Conservation (phyloP, 2,329 filamentous ascomycete genomes). For the Fusarium sulawesiense region DNA sequence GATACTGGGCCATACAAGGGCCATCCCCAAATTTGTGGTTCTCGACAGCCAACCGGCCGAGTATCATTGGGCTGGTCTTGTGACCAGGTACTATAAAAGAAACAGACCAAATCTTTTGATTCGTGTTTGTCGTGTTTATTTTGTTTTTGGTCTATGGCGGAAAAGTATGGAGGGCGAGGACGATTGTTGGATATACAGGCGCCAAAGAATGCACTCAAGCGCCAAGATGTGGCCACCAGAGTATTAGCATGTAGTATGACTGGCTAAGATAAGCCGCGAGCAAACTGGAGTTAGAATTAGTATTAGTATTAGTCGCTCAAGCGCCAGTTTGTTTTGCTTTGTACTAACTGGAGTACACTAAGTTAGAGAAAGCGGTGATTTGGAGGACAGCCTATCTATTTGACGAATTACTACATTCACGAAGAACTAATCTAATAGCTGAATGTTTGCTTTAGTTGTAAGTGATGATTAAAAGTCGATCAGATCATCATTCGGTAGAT, state of each 20-base stretch:
- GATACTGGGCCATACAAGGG: constrained; percentile 33
- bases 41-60: constrained; percentile 30
- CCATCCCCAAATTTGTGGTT: constrained; percentile 34
- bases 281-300: not conserved
- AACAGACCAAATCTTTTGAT: not conserved
- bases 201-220: constrained; percentile 33
- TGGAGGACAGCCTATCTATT: not conserved
- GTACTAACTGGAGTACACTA: not conserved
- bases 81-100: constrained; percentile 1
- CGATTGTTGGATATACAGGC: constrained; percentile 27
- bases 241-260: constrained; percentile 34
- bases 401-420: not conserved
- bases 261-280: constrained; percentile 31
- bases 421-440: not conserved
- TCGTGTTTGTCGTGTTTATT: constrained; percentile 1
- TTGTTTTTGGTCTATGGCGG: not conserved
- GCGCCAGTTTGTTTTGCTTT: constrained; percentile 2
- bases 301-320: constrained; percentile 19
- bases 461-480: not conserved
- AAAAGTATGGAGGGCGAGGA: constrained; percentile 7
- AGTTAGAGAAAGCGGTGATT: not conserved
- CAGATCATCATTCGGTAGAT: not conserved
- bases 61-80: constrained; percentile 14
- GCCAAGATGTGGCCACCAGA: constrained; percentile 32
- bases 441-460: not conserved